A percentile compares a stretch with the other conserved stretches of the same genome.
These are phyloP conservation scores for Puccinellia tenuiflora DNA, from an alignment of 176 grass and related monocot genomes.

Conservation along the genomic window DNA sequence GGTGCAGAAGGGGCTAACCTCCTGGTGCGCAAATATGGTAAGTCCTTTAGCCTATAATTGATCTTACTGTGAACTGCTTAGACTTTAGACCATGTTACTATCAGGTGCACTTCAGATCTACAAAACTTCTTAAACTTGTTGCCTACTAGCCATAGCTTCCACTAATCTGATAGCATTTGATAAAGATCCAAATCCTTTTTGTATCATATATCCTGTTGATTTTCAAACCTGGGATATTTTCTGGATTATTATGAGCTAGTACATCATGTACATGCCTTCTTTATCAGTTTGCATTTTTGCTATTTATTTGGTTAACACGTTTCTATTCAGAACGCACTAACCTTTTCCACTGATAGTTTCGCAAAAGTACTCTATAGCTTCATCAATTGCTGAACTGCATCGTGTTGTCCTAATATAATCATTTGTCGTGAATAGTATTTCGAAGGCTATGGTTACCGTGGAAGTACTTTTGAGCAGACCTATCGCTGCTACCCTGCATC, in stretches of 20 bases:
- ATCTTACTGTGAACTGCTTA: background rate
- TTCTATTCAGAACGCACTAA: background rate
- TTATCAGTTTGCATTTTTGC: slow-evolving; percentile 1
- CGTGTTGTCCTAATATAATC: slow-evolving; percentile 12
- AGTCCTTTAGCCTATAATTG: background rate
- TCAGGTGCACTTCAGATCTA: background rate
- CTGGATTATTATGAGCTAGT: background rate
- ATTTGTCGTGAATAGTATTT: slow-evolving; percentile 53
- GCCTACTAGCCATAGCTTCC: background rate
- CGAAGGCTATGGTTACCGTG: slow-evolving; percentile 79
- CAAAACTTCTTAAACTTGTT: background rate
- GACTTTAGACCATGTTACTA: background rate
- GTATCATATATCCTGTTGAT: background rate
- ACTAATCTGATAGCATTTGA: background rate
- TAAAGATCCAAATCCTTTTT: background rate
- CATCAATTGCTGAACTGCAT: background rate
- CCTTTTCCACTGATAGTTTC: background rate
- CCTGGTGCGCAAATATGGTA: slow-evolving; percentile 30
- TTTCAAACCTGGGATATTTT: background rate
- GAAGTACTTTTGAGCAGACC: slow-evolving; percentile 87
- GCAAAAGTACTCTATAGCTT: background rate
- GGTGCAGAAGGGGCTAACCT: slow-evolving; percentile 22
- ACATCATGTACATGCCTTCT: background rate
- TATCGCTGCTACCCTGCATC: slow-evolving; percentile 95
- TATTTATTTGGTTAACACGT: background rate